Conservation (phyloP, 441 rosid species). For the Gossypium gossypioides region DNA sequence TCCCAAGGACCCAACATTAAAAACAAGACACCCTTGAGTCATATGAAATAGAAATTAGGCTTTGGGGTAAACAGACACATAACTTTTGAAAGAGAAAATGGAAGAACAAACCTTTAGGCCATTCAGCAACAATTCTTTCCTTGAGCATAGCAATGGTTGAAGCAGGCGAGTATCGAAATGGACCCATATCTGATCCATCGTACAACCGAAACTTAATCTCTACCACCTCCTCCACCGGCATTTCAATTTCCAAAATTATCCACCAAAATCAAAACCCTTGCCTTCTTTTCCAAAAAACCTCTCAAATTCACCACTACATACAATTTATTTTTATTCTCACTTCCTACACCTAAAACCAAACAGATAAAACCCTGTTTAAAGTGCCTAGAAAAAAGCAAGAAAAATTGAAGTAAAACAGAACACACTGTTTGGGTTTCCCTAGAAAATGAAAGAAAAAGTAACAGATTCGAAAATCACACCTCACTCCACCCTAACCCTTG, state of each 20-base stretch:
- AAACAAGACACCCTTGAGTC: neutral
- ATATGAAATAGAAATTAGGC: neutral
- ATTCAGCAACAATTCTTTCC: constrained; percentile 61
- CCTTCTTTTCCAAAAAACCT: neutral
- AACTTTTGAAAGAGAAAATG: neutral
- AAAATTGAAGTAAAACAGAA: neutral
- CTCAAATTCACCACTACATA: neutral
- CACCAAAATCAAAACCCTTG: neutral
- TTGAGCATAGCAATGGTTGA: constrained; percentile 66
- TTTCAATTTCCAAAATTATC: constrained; percentile 25
- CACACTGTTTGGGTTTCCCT: neutral
- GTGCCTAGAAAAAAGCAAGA: neutral
- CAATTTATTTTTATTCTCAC: neutral
- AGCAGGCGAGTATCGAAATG: constrained; percentile 60
- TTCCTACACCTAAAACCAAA: neutral
- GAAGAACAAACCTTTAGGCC: constrained; percentile 64
- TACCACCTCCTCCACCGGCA: constrained; percentile 69
- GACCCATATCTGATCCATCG: constrained; percentile 89
- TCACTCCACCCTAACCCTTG: neutral
- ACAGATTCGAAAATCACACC: neutral
- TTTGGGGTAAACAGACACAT: neutral
- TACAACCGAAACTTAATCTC: constrained; percentile 73
- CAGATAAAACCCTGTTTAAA: neutral
- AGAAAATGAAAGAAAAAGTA: neutral
- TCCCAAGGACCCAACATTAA: neutral